Evolutionary conservation across 768 basidiomycete species (phyloP).

Genomic region (Leccinum variicolor): DNA sequence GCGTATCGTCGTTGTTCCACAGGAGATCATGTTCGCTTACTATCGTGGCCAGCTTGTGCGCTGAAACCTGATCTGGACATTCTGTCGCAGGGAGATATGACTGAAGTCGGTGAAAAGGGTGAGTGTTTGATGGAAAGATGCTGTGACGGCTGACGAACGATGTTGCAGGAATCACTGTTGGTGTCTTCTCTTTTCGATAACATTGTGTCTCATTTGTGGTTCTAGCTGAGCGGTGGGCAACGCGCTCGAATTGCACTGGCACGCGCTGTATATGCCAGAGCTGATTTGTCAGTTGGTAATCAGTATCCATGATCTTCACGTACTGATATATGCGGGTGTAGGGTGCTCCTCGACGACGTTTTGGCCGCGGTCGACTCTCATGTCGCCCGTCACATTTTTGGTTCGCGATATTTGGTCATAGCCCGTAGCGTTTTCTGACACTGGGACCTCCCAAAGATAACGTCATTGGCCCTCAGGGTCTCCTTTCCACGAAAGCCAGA

Average conservation of each 20-base stretch:
- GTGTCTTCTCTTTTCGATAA: constrained; percentile 15
- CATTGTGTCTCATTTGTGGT: constrained; percentile 9
- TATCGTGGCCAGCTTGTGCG: constrained; percentile 63
- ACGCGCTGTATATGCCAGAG: constrained; percentile 86
- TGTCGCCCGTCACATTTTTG: constrained; percentile 83
- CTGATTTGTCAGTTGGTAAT: constrained; percentile 63
- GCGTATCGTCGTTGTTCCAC: not conserved
- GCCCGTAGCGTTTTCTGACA: not conserved
- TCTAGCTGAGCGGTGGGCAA: constrained; percentile 77
- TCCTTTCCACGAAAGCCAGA: constrained; percentile 80
- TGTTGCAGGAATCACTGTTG: constrained; percentile 52
- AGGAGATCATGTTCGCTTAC: not conserved
- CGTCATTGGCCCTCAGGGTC: constrained; percentile 81
- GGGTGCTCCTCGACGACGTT: constrained; percentile 85
- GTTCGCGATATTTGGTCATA: constrained; percentile 31
- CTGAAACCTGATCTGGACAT: constrained; percentile 76
- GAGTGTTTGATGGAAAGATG: constrained; percentile 1
- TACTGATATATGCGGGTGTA: constrained; percentile 21
- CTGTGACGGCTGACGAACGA: not conserved
- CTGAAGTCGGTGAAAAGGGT: constrained; percentile 87
- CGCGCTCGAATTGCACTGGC: constrained; percentile 82
- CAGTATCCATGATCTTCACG: not conserved
- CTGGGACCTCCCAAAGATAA: constrained; percentile 47
- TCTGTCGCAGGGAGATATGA: constrained; percentile 78
- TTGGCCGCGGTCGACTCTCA: constrained; percentile 85